Conservation (phyloP, 495 filamentous ascomycete genomes). For the Astrocystis sublimbata region DNA sequence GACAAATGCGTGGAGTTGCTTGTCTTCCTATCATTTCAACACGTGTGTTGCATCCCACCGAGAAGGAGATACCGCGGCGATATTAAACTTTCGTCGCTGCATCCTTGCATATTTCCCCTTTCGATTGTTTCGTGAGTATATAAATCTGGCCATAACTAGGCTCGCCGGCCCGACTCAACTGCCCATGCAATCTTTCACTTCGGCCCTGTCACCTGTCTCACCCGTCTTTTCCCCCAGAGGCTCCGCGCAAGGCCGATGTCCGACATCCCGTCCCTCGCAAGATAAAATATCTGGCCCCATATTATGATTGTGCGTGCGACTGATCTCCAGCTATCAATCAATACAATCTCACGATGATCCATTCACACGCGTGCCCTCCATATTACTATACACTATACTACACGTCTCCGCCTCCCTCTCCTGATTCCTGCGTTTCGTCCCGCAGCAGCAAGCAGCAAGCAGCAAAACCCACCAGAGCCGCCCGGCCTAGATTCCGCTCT, state of each 20-base stretch:
- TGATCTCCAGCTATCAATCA: neutral
- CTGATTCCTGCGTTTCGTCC: neutral
- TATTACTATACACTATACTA: neutral
- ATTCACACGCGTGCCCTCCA: neutral
- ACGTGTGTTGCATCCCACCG: neutral
- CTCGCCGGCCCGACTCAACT: conserved; percentile 11
- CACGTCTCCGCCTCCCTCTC: neutral
- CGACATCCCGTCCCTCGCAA: neutral
- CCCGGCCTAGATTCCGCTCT: neutral
- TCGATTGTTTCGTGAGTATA: neutral
- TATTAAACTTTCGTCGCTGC: conserved; percentile 2
- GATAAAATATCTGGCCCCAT: neutral
- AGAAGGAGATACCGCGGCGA: conserved; percentile 4
- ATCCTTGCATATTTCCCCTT: neutral
- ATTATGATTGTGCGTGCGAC: too few species aligned
- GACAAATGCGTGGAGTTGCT: neutral
- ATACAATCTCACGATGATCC: neutral
- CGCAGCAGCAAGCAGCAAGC: neutral
- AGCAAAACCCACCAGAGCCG: neutral
- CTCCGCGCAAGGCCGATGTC: neutral
- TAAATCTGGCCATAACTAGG: neutral
- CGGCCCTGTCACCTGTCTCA: conserved; percentile 7
- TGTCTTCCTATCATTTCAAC: neutral
- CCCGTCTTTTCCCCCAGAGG: neutral
- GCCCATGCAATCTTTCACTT: neutral